These are phyloP conservation scores for Penicillium vulpinum DNA, from an alignment of 2,329 filamentous ascomycete genomes.

Conservation along the genomic window DNA sequence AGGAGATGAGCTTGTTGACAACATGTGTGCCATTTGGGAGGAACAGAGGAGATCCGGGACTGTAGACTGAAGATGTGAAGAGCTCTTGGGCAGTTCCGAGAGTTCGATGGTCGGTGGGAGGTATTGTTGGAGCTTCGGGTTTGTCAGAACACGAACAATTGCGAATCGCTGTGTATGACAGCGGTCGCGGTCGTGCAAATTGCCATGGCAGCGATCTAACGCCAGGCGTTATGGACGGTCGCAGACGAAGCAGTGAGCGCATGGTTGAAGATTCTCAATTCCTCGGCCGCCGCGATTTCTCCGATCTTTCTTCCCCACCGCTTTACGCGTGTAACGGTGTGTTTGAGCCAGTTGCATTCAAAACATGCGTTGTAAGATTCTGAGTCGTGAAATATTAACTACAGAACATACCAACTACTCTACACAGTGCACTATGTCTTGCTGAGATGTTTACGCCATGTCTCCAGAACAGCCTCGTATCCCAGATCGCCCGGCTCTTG, in stretches of 20 bases:
- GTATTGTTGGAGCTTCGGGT: constrained; percentile 29
- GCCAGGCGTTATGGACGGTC: constrained; percentile 14
- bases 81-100: constrained; percentile 64
- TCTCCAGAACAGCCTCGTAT: constrained; percentile 12
- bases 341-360: background rate
- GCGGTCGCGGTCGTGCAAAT: constrained; percentile 11
- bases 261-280: constrained; percentile 20
- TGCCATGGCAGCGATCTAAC: constrained; percentile 1
- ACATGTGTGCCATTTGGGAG: constrained; percentile 77
- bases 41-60: constrained; percentile 82
- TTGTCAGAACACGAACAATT: constrained; percentile 27
- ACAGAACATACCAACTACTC: background rate
- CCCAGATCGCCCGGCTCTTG: constrained; percentile 27
- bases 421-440: background rate
- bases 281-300: constrained; percentile 10
- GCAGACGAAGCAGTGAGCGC: constrained; percentile 23
- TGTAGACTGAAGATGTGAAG: constrained; percentile 76
- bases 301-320: constrained; percentile 24
- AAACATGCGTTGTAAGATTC: background rate
- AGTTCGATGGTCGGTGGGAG: constrained; percentile 52
- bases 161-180: constrained; percentile 21
- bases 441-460: constrained; percentile 22
- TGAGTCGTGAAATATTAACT: background rate
- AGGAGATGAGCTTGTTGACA: constrained; percentile 79
- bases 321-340: constrained; percentile 14